A percentile compares a stretch with the other conserved stretches of the same genome.
phyloP scores from a whole-genome alignment of 1,284 basidiomycete genomes.

The Papiliotrema fonsecae region DNA sequence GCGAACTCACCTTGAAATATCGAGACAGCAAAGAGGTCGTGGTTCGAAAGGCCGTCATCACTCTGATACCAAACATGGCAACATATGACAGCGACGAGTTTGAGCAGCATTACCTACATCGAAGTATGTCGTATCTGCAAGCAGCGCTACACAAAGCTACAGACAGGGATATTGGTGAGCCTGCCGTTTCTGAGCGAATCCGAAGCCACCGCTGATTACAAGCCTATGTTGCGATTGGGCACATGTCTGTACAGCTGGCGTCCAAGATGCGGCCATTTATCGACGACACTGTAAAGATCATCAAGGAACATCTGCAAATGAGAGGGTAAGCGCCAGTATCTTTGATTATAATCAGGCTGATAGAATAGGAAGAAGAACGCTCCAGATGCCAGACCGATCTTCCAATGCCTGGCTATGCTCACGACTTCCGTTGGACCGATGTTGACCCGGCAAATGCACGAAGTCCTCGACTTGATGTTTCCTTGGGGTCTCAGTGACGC shows the following conservation, averaged over 20 bases:
- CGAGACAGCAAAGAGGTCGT: constrained; percentile 79
- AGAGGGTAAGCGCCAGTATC: constrained; percentile 59
- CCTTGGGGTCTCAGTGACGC: constrained; percentile 89
- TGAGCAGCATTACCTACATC: constrained; percentile 79
- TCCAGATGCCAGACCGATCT: constrained; percentile 90
- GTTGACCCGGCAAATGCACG: constrained; percentile 90
- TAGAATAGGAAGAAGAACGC: constrained; percentile 82
- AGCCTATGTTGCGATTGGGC: constrained; percentile 96
- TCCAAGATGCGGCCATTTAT: constrained; percentile 95
- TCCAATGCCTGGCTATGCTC: constrained; percentile 96
- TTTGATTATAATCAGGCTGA: constrained; percentile 10
- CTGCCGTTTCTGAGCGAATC: background rate
- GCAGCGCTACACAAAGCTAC: constrained; percentile 82
- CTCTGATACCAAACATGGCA: constrained; percentile 88
- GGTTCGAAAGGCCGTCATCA: constrained; percentile 88
- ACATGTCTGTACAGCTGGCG: constrained; percentile 84
- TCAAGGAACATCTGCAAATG: constrained; percentile 80
- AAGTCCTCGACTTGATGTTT: constrained; percentile 95
- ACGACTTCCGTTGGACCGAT: constrained; percentile 93
- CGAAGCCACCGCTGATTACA: constrained; percentile 19
- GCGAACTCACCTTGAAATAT: constrained; percentile 86
- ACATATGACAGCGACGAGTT: constrained; percentile 90
- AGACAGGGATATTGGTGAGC: constrained; percentile 78
- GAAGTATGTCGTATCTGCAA: constrained; percentile 84
- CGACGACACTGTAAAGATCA: constrained; percentile 83